phyloP scores from a whole-genome alignment of 1,284 basidiomycete genomes.

The Inonotus hispidus region DNA sequence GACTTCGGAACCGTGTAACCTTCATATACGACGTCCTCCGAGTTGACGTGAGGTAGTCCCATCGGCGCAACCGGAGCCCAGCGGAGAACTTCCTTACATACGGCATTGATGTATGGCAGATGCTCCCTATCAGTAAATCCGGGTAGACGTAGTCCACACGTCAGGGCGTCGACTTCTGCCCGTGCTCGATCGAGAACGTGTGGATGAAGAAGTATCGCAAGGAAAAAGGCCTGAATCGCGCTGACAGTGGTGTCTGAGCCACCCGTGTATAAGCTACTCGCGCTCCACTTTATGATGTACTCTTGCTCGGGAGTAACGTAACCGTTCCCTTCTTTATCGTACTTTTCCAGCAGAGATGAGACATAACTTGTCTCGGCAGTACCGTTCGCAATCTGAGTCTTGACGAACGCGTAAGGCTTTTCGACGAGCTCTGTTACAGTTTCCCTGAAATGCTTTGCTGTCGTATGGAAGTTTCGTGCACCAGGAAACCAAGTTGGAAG shows the following conservation, averaged over 20 bases:
- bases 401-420: slow-evolving; percentile 16
- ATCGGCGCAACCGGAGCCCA: slow-evolving; percentile 24
- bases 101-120: slow-evolving; percentile 26
- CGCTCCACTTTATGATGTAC: slow-evolving; percentile 11
- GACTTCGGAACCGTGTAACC: slow-evolving; percentile 17
- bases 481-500: slow-evolving; percentile 19
- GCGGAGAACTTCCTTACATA: slow-evolving; percentile 27
- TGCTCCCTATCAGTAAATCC: slow-evolving; percentile 24
- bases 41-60: slow-evolving; percentile 18
- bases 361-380: slow-evolving; percentile 15
- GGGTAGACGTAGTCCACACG: slow-evolving; percentile 25
- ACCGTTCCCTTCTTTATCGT: not conserved
- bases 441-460: slow-evolving; percentile 7
- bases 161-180: slow-evolving; percentile 26
- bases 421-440: slow-evolving; percentile 16
- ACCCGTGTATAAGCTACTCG: slow-evolving; percentile 11
- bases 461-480: slow-evolving; percentile 2
- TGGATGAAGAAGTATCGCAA: slow-evolving; percentile 16
- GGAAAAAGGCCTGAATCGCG: slow-evolving; percentile 16
- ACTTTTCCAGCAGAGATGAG: slow-evolving; percentile 11
- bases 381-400: slow-evolving; percentile 13
- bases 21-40: slow-evolving; percentile 17
- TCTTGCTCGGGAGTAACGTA: slow-evolving; percentile 8
- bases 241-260: slow-evolving; percentile 19
- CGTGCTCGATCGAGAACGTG: slow-evolving; percentile 18